These are phyloP conservation scores for Cercospora brassicicola DNA, from an alignment of 2,329 filamentous ascomycete species.

Conservation along the genomic window DNA sequence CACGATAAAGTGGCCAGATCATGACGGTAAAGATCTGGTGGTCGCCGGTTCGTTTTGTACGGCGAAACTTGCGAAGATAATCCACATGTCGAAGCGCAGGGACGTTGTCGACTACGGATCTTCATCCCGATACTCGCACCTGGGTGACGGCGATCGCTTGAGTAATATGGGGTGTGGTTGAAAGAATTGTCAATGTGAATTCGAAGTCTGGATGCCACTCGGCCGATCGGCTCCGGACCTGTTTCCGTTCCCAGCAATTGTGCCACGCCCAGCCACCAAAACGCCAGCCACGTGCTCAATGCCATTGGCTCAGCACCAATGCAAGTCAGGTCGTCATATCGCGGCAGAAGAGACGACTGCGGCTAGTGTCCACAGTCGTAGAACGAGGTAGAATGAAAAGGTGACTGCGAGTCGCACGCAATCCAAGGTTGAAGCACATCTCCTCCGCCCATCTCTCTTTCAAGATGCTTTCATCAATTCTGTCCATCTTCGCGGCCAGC, in stretches of 20 bases:
- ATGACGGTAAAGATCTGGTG: not conserved
- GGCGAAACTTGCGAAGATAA: not conserved
- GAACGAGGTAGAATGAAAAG: not conserved
- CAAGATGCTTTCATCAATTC: not conserved
- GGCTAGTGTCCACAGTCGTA: not conserved
- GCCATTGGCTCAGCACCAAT: slow-evolving; percentile 12
- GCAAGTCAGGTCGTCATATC: not conserved
- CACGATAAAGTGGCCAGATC: not conserved
- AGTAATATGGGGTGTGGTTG: not conserved
- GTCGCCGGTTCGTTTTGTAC: not conserved
- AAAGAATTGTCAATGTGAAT: not conserved
- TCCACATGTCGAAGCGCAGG: no score
- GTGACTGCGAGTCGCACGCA: not conserved
- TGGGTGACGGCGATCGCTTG: no score
- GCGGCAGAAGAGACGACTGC: slow-evolving; percentile 8
- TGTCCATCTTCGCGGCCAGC: slow-evolving; percentile 2
- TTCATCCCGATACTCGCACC: no score
- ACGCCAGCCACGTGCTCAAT: slow-evolving; percentile 5
- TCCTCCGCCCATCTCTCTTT: not conserved
- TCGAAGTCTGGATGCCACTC: not conserved
- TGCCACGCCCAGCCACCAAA: not conserved
- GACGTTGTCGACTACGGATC: no score
- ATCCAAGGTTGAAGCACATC: not conserved
- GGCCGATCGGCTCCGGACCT: not conserved
- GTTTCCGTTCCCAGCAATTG: not conserved